Evolutionary conservation across 2,329 filamentous ascomycete genomes (phyloP).

Genomic region (Colletotrichum nymphaeae): DNA sequence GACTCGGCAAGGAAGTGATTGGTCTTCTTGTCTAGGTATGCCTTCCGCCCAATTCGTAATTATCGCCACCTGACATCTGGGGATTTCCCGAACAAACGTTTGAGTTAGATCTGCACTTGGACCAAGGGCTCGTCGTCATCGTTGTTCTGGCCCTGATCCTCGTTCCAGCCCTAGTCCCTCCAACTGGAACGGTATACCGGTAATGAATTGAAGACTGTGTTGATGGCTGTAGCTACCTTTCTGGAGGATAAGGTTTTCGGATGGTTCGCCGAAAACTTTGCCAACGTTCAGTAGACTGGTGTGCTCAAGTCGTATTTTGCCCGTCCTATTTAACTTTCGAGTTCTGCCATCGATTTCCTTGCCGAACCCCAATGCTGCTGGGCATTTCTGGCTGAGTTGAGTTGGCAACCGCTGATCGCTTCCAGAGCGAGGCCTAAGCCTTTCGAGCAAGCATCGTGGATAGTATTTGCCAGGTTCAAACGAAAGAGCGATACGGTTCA

Average conservation of each 20-base stretch:
- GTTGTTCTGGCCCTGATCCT: neutral
- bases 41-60: neutral
- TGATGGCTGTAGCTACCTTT: slow-evolving; percentile 13
- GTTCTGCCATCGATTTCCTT: neutral
- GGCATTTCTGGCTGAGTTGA: neutral
- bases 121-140: slow-evolving; percentile 14
- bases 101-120: slow-evolving; percentile 15
- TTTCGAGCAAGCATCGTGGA: neutral
- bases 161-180: neutral
- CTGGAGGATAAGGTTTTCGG: slow-evolving; percentile 22
- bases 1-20: neutral
- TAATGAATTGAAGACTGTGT: neutral
- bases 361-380: neutral
- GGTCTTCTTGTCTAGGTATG: neutral
- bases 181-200: neutral
- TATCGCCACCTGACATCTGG: slow-evolving; percentile 12
- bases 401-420: neutral
- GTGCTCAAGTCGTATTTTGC: slow-evolving; percentile 5
- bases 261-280: slow-evolving; percentile 24
- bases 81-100: neutral
- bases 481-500: neutral
- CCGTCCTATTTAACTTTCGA: neutral
- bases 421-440: neutral
- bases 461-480: neutral
- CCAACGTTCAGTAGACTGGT: neutral